Percentiles rank a stretch among this genome's conserved stretches.
Conservation (phyloP, 2,329 filamentous ascomycete genomes). For the Alternaria incomplexa region DNA sequence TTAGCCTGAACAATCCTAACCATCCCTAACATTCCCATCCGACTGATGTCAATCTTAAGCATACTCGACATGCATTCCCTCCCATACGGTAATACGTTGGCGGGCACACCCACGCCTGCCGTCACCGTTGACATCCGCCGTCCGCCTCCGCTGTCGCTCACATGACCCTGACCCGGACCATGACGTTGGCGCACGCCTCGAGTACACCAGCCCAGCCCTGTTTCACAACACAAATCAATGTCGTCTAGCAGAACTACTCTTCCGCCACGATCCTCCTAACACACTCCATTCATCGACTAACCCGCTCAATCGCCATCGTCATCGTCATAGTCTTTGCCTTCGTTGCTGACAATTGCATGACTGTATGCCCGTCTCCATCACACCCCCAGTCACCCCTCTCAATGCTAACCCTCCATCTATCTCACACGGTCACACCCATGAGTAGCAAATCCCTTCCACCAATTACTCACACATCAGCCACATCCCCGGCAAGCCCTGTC, state of each 20-base stretch:
- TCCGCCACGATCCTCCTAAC: background rate
- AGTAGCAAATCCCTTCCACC: background rate
- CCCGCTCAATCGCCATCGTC: background rate
- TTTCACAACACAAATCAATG: background rate
- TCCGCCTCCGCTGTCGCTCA: background rate
- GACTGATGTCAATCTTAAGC: background rate
- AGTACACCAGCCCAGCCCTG: background rate
- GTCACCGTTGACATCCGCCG: background rate
- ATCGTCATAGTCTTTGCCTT: background rate
- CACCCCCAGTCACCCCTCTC: background rate
- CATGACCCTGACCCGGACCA: background rate
- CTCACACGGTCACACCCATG: background rate
- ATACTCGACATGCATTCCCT: background rate
- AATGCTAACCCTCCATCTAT: background rate
- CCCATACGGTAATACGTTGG: background rate
- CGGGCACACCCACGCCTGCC: background rate
- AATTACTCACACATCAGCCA: background rate
- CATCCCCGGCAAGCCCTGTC: background rate
- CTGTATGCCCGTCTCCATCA: background rate
- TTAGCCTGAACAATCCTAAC: background rate
- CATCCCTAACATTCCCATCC: background rate
- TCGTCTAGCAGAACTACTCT: background rate
- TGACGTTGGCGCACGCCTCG: background rate
- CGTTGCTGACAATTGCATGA: background rate
- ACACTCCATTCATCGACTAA: background rate